Evolutionary conservation across 441 rosid species (phyloP).

Genomic region (Capsella rubella): DNA sequence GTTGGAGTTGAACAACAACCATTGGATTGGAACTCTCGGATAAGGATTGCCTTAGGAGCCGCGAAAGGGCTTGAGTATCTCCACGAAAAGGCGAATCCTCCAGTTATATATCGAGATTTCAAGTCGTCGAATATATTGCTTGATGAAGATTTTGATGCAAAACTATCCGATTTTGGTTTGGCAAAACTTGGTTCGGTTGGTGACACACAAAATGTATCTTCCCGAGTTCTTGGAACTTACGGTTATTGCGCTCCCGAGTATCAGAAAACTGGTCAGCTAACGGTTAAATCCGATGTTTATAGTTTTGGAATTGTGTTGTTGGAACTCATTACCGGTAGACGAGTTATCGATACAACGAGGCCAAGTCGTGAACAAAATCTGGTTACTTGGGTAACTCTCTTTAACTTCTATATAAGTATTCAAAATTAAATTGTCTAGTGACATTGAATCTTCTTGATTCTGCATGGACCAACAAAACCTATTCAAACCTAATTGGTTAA

Average conservation of each 20-base stretch:
- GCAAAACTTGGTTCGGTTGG: constrained; percentile 80
- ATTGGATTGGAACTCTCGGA: constrained; percentile 70
- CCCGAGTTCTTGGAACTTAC: constrained; percentile 76
- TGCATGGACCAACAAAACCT: not conserved
- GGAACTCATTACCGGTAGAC: constrained; percentile 77
- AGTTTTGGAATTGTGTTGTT: constrained; percentile 82
- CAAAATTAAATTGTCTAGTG: not conserved
- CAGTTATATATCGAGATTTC: constrained; percentile 75
- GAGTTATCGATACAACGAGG: constrained; percentile 68
- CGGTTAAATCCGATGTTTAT: constrained; percentile 80
- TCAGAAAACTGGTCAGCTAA: constrained; percentile 69
- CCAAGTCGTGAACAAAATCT: constrained; percentile 65
- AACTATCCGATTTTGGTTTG: constrained; percentile 78
- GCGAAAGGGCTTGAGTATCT: constrained; percentile 79
- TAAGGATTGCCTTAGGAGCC: constrained; percentile 71
- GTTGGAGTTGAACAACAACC: constrained; percentile 51
- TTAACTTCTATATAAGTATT: not conserved
- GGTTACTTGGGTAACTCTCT: constrained; percentile 66
- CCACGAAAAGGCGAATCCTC: constrained; percentile 80
- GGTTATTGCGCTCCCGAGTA: constrained; percentile 92
- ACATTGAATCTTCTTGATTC: not conserved
- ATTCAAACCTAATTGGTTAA: not conserved
- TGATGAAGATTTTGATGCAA: constrained; percentile 55
- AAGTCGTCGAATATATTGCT: constrained; percentile 83
- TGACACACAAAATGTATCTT: constrained; percentile 66